Conservation (phyloP, 148 eudicot genomes). For the Vaccinium corymbosum region DNA sequence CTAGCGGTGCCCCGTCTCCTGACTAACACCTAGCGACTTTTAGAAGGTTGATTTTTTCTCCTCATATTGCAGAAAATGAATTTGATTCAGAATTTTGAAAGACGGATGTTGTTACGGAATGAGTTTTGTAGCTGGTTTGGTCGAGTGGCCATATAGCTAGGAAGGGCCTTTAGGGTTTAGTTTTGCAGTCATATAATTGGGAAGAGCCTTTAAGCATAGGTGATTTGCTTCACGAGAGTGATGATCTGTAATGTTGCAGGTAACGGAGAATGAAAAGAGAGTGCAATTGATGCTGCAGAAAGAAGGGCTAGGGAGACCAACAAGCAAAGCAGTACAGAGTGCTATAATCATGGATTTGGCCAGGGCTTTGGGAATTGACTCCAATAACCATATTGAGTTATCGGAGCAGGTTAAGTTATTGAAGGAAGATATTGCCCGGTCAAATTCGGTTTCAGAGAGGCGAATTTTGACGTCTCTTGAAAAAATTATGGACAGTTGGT, state of each 20-base stretch:
- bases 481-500: constrained; percentile 47
- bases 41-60: neutral
- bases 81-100: neutral
- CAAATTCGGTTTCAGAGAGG: constrained; percentile 55
- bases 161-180: neutral
- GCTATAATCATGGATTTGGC: constrained; percentile 71
- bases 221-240: neutral
- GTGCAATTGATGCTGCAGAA: constrained; percentile 43
- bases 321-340: constrained; percentile 54
- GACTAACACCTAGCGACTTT: too few relatives aligned
- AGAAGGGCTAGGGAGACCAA: constrained; percentile 54
- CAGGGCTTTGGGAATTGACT: constrained; percentile 56
- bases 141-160: neutral
- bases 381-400: constrained; percentile 39
- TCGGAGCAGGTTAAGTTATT: constrained; percentile 44
- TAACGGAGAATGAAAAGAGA: constrained; percentile 62
- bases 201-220: neutral
- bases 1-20: too few relatives aligned
- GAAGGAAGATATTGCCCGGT: constrained; percentile 45
- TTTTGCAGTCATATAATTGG: neutral
- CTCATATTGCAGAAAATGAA: neutral
- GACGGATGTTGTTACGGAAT: neutral
- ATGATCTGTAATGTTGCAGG: constrained; percentile 28
- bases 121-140: neutral
- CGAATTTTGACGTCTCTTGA: constrained; percentile 53